These are phyloP conservation scores for Fusarium equiseti DNA, from an alignment of 2,329 filamentous ascomycete species.

Conservation along the genomic window DNA sequence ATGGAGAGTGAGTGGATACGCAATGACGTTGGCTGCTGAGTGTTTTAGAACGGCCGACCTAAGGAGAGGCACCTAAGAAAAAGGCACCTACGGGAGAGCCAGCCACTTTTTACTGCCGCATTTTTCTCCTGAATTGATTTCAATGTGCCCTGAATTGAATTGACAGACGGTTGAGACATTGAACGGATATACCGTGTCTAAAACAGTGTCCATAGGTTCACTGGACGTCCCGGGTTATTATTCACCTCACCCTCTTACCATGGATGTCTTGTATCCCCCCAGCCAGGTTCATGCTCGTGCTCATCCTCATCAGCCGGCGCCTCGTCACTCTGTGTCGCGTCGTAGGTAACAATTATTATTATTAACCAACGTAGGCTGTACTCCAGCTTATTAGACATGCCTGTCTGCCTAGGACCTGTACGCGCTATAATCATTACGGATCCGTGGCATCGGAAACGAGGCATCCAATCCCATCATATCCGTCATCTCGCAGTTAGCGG, in stretches of 20 bases:
- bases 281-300: constrained; percentile 29
- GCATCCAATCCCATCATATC: constrained; percentile 19
- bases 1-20: constrained; percentile 41
- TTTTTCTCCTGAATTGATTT: constrained; percentile 15
- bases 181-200: constrained; percentile 18
- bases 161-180: neutral
- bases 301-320: constrained; percentile 18
- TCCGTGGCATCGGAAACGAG: constrained; percentile 34
- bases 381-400: constrained; percentile 1
- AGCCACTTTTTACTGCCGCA: constrained; percentile 8
- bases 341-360: constrained; percentile 4
- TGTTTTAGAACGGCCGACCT: constrained; percentile 4
- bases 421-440: constrained; percentile 28
- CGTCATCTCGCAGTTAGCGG: constrained; percentile 19
- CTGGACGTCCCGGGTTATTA: constrained; percentile 5
- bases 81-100: neutral
- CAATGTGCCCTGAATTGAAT: neutral
- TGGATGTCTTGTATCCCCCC: constrained; percentile 11
- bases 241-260: constrained; percentile 27
- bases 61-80: neutral
- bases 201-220: constrained; percentile 20
- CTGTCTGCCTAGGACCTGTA: constrained; percentile 1
- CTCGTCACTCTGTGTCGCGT: constrained; percentile 21
- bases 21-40: constrained; percentile 47
- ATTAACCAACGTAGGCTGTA: neutral